Conservation (phyloP, 176 grass and related monocot species). For the Zea mays region Zm-B73-REFERENCE-NAM-5.0 NC_050101.1:163661001-163661500, state of each 20-base stretch:
- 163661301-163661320: slow-evolving; percentile 31
- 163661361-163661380: slow-evolving; percentile 39
- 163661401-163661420: no score
- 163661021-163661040: no score
- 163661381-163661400: slow-evolving; percentile 22
- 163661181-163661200: slow-evolving; percentile 1
- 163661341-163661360: slow-evolving; percentile 44
- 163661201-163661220: slow-evolving; percentile 23
- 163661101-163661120: no score
- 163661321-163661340: slow-evolving; percentile 61
- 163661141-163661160: neutral
- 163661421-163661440: no score
- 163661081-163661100: no score
- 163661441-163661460: no score
- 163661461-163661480: slow-evolving; percentile 45
- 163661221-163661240: slow-evolving; percentile 45
- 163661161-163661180: neutral
- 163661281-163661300: slow-evolving; percentile 37
- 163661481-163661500: slow-evolving; percentile 46
- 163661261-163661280: slow-evolving; percentile 70
- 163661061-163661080: no score
- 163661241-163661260: slow-evolving; percentile 60
- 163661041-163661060: no score
- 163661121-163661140: neutral
- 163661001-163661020: no score